Evolutionary conservation across 2,329 filamentous ascomycete species (phyloP).

Genomic region (Diaporthe ampelina): DNA sequence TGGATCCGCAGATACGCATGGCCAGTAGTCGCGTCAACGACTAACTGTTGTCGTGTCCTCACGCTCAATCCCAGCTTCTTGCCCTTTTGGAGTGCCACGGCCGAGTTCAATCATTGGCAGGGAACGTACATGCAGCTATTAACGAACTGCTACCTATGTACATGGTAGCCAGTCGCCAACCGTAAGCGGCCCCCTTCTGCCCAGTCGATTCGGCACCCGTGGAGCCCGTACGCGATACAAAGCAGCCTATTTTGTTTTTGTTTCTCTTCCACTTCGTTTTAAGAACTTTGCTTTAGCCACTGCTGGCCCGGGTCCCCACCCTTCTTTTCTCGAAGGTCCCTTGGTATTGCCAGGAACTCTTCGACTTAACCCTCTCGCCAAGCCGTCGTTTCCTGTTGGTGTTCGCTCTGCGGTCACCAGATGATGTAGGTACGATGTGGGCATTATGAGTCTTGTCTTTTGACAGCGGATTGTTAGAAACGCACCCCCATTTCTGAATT

Average conservation of each 20-base stretch:
- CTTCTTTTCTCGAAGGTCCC: neutral
- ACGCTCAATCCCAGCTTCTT: neutral
- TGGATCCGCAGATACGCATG: neutral
- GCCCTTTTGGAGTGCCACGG: neutral
- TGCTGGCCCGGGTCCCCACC: no score
- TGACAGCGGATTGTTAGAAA: neutral
- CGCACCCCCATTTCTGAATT: neutral
- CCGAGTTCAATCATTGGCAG: neutral
- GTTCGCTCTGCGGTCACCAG: neutral
- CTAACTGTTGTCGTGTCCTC: neutral
- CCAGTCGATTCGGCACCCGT: neutral
- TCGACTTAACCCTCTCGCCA: neutral
- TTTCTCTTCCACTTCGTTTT: no score
- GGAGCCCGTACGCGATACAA: neutral
- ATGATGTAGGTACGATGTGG: neutral
- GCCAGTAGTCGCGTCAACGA: neutral
- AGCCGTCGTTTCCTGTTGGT: no score
- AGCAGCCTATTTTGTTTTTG: no score
- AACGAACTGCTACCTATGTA: neutral
- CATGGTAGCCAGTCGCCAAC: neutral
- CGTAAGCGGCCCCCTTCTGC: neutral
- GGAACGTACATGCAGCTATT: neutral
- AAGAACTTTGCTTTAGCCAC: no score
- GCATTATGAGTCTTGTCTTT: neutral
- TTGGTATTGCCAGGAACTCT: neutral